A percentile compares a stretch with the other conserved stretches of the same genome.
Conservation (phyloP, 1,284 basidiomycete species). For the Xanthoconium separans region DNA sequence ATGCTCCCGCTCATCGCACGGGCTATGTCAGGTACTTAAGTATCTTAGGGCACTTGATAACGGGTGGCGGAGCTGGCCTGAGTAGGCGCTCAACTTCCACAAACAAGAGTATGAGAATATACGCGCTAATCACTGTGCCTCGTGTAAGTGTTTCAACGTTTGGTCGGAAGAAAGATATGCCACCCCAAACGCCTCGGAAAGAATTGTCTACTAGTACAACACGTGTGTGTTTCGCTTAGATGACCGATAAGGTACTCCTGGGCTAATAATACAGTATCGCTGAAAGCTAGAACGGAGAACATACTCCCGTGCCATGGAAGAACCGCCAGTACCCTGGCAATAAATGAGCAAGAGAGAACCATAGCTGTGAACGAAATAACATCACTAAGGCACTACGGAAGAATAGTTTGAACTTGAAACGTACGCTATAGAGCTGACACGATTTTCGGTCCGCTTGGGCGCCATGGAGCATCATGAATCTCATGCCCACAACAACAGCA, state of each 20-base stretch:
- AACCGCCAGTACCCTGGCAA: conserved; percentile 33
- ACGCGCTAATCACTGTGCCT: not conserved
- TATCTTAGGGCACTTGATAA: too few species aligned
- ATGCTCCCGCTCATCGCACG: not conserved
- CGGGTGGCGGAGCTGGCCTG: too few species aligned
- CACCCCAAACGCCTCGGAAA: not conserved
- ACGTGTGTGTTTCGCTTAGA: not conserved
- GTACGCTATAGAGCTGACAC: conserved; percentile 36
- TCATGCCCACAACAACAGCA: conserved; percentile 29
- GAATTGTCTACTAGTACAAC: conserved; percentile 13
- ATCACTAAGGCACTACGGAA: not conserved
- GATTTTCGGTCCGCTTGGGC: conserved; percentile 32
- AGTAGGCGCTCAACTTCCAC: not conserved
- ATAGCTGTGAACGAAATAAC: conserved; percentile 17
- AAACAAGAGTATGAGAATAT: not conserved
- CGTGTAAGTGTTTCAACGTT: not conserved
- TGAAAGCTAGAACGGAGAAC: conserved; percentile 5
- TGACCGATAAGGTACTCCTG: conserved; percentile 2
- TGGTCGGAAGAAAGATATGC: not conserved
- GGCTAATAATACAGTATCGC: not conserved
- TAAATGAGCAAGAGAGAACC: conserved; percentile 35
- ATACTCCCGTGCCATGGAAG: conserved; percentile 20
- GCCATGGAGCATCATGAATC: conserved; percentile 27
- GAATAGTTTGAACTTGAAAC: not conserved
- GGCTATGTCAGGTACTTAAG: too few species aligned